These are phyloP conservation scores for Grosmannia penicillata DNA, from an alignment of 2,329 filamentous ascomycete genomes.

Conservation along the genomic window DNA sequence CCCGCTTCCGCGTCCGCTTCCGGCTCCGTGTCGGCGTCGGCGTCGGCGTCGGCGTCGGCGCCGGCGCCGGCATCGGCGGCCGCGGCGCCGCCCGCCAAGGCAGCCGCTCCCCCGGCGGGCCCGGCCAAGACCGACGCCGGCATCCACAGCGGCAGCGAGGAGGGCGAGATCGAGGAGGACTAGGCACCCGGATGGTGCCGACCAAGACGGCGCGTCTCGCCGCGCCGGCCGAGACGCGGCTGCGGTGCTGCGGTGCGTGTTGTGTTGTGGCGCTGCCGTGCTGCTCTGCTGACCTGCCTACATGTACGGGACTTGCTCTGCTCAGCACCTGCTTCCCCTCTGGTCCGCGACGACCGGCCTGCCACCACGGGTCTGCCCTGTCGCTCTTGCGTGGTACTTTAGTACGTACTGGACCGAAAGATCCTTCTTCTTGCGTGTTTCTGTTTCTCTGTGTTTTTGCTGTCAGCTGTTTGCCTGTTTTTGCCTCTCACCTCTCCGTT, in stretches of 20 bases:
- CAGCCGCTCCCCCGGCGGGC: constrained; percentile 13
- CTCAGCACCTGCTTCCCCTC: neutral
- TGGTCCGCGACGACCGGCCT: neutral
- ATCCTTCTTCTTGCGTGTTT: neutral
- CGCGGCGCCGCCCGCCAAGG: neutral
- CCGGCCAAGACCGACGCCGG: constrained; percentile 35
- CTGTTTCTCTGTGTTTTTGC: neutral
- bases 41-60: neutral
- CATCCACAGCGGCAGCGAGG: constrained; percentile 79
- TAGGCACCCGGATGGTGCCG: no score
- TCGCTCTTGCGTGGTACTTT: neutral
- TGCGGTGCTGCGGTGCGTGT: no score
- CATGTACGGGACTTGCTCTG: neutral
- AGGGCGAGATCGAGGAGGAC: constrained; percentile 92
- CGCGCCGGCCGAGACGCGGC: no score
- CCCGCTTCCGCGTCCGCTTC: constrained; percentile 13
- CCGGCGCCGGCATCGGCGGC: constrained; percentile 17
- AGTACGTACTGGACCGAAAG: constrained; percentile 19
- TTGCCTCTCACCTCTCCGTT: neutral
- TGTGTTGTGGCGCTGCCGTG: no score
- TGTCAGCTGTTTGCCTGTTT: neutral
- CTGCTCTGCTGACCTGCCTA: no score
- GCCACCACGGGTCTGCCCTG: neutral
- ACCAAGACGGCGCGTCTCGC: no score
- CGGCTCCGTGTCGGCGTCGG: neutral